A percentile compares a stretch with the other conserved stretches of the same genome.
phyloP scores from a whole-genome alignment of 2,329 filamentous ascomycete genomes.

The Diaporthe citri region DNA sequence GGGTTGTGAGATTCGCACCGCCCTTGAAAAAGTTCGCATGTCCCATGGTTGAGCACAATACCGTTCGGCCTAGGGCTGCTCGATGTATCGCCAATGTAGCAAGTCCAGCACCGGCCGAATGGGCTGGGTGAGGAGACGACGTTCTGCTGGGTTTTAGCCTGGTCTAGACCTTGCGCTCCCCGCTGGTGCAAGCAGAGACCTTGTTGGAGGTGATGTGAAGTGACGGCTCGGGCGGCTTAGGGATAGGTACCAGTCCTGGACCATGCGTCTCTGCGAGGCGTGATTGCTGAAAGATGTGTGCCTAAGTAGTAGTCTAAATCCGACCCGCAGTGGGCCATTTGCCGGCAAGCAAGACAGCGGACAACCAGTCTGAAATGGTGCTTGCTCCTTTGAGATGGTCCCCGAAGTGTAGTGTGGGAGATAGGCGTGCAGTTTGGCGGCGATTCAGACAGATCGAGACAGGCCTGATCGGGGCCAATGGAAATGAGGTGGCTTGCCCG shows the following conservation, averaged over 20 bases:
- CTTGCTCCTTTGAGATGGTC: constrained; percentile 27
- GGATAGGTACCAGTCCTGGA: background rate
- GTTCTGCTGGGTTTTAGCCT: background rate
- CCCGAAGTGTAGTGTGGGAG: constrained; percentile 21
- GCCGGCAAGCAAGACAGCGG: background rate
- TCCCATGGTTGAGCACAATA: background rate
- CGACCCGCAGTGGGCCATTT: background rate
- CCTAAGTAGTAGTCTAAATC: background rate
- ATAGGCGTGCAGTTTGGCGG: background rate
- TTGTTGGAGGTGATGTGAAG: constrained; percentile 1
- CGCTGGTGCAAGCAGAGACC: constrained; percentile 26
- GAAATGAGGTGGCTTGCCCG: constrained; percentile 19
- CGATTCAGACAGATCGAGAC: background rate
- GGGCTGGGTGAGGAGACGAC: background rate
- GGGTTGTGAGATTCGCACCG: background rate
- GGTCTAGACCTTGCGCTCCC: background rate
- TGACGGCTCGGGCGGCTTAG: constrained; percentile 11
- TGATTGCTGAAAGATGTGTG: constrained; percentile 1
- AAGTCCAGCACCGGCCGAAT: constrained; percentile 1
- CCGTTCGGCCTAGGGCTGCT: background rate
- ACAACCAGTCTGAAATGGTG: background rate
- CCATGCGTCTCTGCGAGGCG: background rate
- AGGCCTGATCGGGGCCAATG: constrained; percentile 27
- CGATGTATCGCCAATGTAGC: background rate
- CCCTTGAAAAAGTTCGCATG: background rate